Conservation (phyloP, 169 alveolate species). For the Plasmodium billcollinsi region DNA sequence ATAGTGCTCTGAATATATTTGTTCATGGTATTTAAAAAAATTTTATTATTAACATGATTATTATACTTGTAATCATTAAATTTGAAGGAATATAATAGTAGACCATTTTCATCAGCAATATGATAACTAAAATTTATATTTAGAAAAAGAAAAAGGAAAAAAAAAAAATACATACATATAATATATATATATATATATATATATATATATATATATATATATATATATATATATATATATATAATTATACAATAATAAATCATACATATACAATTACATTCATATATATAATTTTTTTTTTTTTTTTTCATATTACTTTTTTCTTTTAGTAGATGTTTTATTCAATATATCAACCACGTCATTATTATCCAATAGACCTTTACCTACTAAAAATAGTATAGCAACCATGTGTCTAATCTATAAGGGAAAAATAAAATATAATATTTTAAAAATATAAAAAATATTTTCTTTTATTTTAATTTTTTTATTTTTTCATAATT, state of each 20-base stretch:
- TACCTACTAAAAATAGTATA: constrained; percentile 49
- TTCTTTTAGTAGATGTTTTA: constrained; percentile 5
- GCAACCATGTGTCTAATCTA: constrained; percentile 76
- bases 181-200: background rate
- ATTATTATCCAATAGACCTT: constrained; percentile 4
- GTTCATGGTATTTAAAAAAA: constrained; percentile 44
- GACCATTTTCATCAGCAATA: constrained; percentile 62
- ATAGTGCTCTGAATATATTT: constrained; percentile 50
- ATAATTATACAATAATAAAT: too few species aligned
- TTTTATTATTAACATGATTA: constrained; percentile 18
- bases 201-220: too few species aligned
- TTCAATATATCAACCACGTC: constrained; percentile 29
- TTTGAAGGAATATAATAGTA: constrained; percentile 56
- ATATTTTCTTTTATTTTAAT: background rate
- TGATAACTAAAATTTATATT: constrained; percentile 15
- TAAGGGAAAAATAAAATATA: background rate
- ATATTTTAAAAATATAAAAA: background rate
- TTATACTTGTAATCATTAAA: constrained; percentile 45
- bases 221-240: too few species aligned
- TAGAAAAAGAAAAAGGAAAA: background rate
- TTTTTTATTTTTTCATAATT: background rate
- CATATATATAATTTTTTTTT: too few species aligned
- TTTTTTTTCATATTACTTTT: constrained; percentile 22
- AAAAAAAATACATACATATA: background rate
- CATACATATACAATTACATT: too few species aligned